Evolutionary conservation across 176 grass and related monocot species (phyloP), one percentile per base, ranked within the genome.

Genomic region (Olyra latifolia): DNA sequence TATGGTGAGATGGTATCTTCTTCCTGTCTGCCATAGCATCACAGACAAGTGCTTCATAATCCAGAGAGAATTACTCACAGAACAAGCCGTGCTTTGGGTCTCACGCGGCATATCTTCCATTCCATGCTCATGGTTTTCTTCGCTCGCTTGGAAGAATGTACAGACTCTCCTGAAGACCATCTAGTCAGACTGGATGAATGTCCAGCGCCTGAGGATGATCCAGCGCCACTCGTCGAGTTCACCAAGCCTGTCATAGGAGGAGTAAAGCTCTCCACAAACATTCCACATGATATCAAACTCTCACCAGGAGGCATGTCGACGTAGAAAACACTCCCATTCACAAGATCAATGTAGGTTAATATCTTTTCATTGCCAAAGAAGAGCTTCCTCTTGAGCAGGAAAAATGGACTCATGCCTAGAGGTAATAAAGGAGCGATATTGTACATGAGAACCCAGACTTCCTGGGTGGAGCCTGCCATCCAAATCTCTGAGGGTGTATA

Each of bases 201-300:
- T 7, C 42, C n/a, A 50, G 22, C n/a, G 44, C 57, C 14, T 35
- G 23, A 71, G 54, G 76, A 52, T 80, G 61, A 66, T 28, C 22
- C 49, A 61, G n/a, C 24, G 1, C 10, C 50, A 30, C 50, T 48
- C 20, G 76, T 84, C 0, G 75, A 84, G 69, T 59, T 73, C 22
- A 74, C 75, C 61, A 84, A 52, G 61, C 75, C 75, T 62, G 7
- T 35, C 12, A 43, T 44, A 20, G 68, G 61, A 80, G 82, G 81
- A 43, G 72, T 61, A 80, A 88, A 73, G 52, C 87, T 88, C 69
- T 88, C 87, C 68, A 88, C 87, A 20, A 88, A 88, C 44, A 60
- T 69, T 20, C 87, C 87, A 28, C 61, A 73, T 4, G 87, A 74
- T 61, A 80, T 50, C 43, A 88, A 68, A 74, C 35, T 80, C 54